These are phyloP conservation scores for Fraxinus ornus DNA, from an alignment of 305 asterid species.

Conservation along the genomic window DNA sequence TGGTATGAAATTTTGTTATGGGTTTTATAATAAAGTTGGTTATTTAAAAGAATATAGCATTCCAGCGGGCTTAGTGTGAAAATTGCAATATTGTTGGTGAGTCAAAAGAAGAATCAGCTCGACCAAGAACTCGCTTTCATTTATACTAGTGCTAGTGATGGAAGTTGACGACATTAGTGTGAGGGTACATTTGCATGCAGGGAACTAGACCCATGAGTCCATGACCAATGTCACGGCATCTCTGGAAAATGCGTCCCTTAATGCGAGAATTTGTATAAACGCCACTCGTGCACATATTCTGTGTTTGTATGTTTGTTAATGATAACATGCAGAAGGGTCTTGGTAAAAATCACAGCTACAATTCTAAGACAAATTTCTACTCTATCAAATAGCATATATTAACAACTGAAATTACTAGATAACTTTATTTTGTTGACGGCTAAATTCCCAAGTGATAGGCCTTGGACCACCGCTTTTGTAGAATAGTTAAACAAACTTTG, in stretches of 20 bases:
- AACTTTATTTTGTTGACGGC: neutral
- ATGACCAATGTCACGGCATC: neutral
- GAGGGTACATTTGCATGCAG: neutral
- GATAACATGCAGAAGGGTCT: neutral
- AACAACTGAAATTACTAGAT: neutral
- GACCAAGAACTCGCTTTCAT: neutral
- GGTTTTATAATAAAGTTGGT: neutral
- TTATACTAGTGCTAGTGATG: neutral
- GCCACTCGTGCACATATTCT: neutral
- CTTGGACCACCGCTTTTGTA: neutral
- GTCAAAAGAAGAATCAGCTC: neutral
- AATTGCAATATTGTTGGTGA: neutral
- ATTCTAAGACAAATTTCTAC: neutral
- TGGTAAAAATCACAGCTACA: neutral
- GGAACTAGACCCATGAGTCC: neutral
- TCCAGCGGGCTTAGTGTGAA: neutral
- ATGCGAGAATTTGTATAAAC: neutral
- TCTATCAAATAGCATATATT: neutral
- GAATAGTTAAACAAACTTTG: neutral
- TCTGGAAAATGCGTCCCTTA: neutral
- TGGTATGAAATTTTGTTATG: neutral
- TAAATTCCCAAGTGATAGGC: neutral
- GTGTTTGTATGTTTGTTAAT: neutral
- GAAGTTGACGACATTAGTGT: neutral
- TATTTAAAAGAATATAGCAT: neutral